Evolutionary conservation across 78 protist species (phyloP).

Genomic region (Dictyostelium intermedium): DNA sequence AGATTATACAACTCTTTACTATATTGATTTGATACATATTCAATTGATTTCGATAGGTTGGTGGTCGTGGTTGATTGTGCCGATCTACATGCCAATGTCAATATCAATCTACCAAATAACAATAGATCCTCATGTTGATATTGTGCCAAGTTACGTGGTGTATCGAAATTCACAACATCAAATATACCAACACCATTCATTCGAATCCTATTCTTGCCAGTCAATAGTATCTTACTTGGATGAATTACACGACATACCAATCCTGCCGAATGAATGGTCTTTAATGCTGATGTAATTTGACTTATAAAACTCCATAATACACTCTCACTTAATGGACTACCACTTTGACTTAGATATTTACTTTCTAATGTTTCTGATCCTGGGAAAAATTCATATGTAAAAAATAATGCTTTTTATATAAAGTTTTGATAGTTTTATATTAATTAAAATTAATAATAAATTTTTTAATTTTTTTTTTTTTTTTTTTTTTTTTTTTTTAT

Average conservation of each 20-base stretch:
- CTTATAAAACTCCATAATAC: slow-evolving; percentile 59
- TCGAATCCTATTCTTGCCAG: slow-evolving; percentile 77
- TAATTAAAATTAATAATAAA: neutral
- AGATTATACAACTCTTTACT: slow-evolving; percentile 42
- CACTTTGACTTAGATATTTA: slow-evolving; percentile 43
- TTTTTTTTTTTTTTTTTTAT: neutral
- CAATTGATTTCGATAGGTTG: slow-evolving; percentile 42
- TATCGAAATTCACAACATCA: slow-evolving; percentile 79
- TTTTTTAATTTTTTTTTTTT: neutral
- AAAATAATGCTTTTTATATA: slow-evolving; percentile 30
- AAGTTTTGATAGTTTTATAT: too few species aligned
- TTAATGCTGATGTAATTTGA: slow-evolving; percentile 77
- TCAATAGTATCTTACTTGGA: slow-evolving; percentile 74
- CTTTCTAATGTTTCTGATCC: slow-evolving; percentile 80
- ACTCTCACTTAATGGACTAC: slow-evolving; percentile 16
- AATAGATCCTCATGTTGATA: slow-evolving; percentile 78
- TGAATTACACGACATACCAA: slow-evolving; percentile 69
- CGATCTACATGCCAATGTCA: slow-evolving; percentile 55
- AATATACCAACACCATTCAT: slow-evolving; percentile 76
- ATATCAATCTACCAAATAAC: slow-evolving; percentile 59
- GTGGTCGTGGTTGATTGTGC: slow-evolving; percentile 8
- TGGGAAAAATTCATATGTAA: slow-evolving; percentile 77
- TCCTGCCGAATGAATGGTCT: slow-evolving; percentile 35
- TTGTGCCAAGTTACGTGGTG: slow-evolving; percentile 44
- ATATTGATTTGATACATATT: slow-evolving; percentile 23